Evolutionary conservation across 305 asterid species (phyloP).

Genomic region (Rubia balearica): DNA sequence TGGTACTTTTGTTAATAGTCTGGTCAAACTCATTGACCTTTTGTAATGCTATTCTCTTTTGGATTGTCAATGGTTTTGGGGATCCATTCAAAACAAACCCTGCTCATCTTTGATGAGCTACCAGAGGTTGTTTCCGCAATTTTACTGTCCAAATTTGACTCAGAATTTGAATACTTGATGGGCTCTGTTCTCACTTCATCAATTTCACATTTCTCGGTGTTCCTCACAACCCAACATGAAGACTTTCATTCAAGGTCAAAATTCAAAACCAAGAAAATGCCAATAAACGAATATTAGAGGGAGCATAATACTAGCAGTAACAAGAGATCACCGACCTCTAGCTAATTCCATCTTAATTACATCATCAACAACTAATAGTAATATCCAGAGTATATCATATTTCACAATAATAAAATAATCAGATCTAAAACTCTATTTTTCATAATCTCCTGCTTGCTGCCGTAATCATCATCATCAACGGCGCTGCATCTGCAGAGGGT

Average conservation of each 20-base stretch:
- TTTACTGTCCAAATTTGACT: neutral
- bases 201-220: neutral
- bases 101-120: no score
- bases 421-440: neutral
- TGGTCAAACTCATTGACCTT: no score
- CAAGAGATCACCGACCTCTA: neutral
- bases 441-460: neutral
- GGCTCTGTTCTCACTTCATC: neutral
- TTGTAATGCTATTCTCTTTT: no score
- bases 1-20: no score
- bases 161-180: no score
- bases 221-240: neutral
- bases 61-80: no score
- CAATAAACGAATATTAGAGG: neutral
- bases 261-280: neutral
- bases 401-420: neutral
- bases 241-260: neutral
- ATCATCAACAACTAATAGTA: neutral
- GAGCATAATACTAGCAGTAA: neutral
- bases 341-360: neutral
- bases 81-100: no score
- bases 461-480: neutral
- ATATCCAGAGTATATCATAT: neutral
- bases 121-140: neutral
- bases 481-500: slow-evolving; percentile 25